Evolutionary conservation across 2,329 filamentous ascomycete genomes (phyloP).

Genomic region (Colletotrichum sp.): DNA sequence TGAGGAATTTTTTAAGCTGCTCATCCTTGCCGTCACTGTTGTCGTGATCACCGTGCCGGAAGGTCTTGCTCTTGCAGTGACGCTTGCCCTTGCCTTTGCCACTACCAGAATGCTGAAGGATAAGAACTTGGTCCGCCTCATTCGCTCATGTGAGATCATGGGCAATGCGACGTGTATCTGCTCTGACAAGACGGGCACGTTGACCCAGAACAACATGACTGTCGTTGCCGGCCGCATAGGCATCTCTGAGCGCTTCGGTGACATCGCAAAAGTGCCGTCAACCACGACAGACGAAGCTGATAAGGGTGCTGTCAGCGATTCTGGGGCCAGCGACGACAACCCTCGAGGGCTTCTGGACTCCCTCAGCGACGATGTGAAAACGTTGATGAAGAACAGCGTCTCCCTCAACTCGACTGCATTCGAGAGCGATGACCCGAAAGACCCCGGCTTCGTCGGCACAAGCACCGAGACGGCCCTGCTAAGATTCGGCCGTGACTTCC

Average conservation of each 20-base stretch:
- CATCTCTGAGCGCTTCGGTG: conserved; percentile 38
- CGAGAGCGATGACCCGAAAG: conserved; percentile 45
- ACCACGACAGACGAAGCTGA: conserved; percentile 12
- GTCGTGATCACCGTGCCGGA: conserved; percentile 66
- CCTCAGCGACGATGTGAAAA: conserved; percentile 37
- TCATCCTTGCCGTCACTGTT: conserved; percentile 63
- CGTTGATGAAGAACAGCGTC: conserved; percentile 43
- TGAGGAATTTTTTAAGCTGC: conserved; percentile 60
- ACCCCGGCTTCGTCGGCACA: conserved; percentile 53
- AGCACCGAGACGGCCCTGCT: conserved; percentile 62
- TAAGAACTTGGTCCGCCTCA: conserved; percentile 64
- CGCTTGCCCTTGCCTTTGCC: conserved; percentile 65
- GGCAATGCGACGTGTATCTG: conserved; percentile 69
- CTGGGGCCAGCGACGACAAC: conserved; percentile 30
- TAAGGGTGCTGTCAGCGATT: conserved; percentile 26
- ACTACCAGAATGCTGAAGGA: conserved; percentile 68
- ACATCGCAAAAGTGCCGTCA: conserved; percentile 17
- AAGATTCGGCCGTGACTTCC: conserved; percentile 52
- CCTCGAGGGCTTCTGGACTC: conserved; percentile 21
- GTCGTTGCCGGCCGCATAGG: conserved; percentile 65
- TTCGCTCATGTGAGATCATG: conserved; percentile 68
- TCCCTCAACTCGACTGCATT: conserved; percentile 59
- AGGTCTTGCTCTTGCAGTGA: conserved; percentile 66
- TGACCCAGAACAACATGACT: conserved; percentile 69
- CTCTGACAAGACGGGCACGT: conserved; percentile 70